These are phyloP conservation scores for Alliaria petiolata DNA, from an alignment of 345 rosid genomes.

Conservation along the genomic window DNA sequence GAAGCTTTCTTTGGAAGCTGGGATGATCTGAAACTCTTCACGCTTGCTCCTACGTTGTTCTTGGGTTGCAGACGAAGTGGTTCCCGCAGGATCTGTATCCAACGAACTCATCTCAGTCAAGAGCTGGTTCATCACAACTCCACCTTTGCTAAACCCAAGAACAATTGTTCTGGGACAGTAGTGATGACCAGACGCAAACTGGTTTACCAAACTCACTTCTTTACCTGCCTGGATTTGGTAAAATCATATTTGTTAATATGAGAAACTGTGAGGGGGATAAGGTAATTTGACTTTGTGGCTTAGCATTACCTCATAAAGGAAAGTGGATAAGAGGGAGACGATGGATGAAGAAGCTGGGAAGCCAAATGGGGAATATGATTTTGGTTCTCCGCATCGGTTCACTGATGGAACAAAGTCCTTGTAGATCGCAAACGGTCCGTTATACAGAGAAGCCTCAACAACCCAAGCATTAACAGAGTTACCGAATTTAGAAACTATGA, in stretches of 20 bases:
- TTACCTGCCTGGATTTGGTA: no score
- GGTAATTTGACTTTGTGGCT: no score
- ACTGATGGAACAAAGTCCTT: slow-evolving; percentile 64
- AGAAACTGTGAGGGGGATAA: not conserved
- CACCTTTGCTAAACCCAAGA: slow-evolving; percentile 92
- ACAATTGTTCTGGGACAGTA: slow-evolving; percentile 48
- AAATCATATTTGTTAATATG: no score
- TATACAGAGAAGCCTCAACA: slow-evolving; percentile 59
- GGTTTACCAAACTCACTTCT: slow-evolving; percentile 6
- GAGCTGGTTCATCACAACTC: slow-evolving; percentile 81
- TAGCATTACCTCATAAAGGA: slow-evolving; percentile 48
- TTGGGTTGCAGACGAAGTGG: not conserved
- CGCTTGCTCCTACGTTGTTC: slow-evolving; percentile 9
- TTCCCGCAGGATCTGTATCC: slow-evolving; percentile 21
- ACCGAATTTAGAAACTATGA: slow-evolving; percentile 72
- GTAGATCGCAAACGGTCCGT: slow-evolving; percentile 76
- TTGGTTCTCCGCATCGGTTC: slow-evolving; percentile 60
- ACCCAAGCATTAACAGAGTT: slow-evolving; percentile 68
- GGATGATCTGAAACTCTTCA: slow-evolving; percentile 41
- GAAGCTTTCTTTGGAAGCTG: slow-evolving; percentile 46
- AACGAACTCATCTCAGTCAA: slow-evolving; percentile 53
- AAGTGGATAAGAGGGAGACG: slow-evolving; percentile 53
- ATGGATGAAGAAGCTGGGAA: slow-evolving; percentile 70
- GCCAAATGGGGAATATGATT: slow-evolving; percentile 45
- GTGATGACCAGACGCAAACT: slow-evolving; percentile 7